These are phyloP conservation scores for Termitomyces sp. DNA, from an alignment of 768 basidiomycete species.

Conservation along the genomic window DNA sequence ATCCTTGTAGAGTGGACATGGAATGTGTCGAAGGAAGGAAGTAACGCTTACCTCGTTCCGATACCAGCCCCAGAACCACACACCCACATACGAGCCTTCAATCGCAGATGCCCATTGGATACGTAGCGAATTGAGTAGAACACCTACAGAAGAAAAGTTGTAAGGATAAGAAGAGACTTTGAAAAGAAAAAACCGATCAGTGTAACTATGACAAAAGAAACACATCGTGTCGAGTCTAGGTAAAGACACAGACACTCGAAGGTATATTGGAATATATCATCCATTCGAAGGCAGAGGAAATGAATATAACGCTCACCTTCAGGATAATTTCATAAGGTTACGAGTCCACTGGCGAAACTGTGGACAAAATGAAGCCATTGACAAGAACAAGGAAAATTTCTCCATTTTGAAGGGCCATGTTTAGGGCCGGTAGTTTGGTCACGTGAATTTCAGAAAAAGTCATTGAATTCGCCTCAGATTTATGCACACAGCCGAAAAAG, in stretches of 20 bases:
- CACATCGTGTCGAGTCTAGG: slow-evolving; percentile 53
- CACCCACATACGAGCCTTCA: background rate
- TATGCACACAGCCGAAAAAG: background rate
- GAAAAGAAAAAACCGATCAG: slow-evolving; percentile 52
- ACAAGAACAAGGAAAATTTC: slow-evolving; percentile 4
- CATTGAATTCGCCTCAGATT: background rate
- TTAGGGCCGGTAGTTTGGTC: slow-evolving; percentile 12
- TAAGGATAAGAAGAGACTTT: slow-evolving; percentile 5
- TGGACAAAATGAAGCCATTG: background rate
- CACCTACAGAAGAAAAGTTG: background rate
- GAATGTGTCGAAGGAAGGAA: slow-evolving; percentile 1
- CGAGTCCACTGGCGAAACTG: background rate
- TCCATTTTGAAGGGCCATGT: slow-evolving; percentile 7
- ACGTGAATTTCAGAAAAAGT: background rate
- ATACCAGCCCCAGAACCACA: no score
- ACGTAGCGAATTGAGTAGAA: background rate
- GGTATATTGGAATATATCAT: slow-evolving; percentile 45
- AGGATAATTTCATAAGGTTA: background rate
- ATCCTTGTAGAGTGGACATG: background rate
- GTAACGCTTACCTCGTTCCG: background rate
- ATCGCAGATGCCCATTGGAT: no score
- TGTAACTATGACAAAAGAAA: slow-evolving; percentile 86
- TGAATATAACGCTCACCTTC: background rate
- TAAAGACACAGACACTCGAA: slow-evolving; percentile 45
- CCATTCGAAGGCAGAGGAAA: slow-evolving; percentile 30